Percentiles rank a stretch among this genome's conserved stretches.
These are phyloP conservation scores for Kodamaea lidongshanica DNA, from an alignment of 805 yeast genomes.

Conservation along the genomic window DNA sequence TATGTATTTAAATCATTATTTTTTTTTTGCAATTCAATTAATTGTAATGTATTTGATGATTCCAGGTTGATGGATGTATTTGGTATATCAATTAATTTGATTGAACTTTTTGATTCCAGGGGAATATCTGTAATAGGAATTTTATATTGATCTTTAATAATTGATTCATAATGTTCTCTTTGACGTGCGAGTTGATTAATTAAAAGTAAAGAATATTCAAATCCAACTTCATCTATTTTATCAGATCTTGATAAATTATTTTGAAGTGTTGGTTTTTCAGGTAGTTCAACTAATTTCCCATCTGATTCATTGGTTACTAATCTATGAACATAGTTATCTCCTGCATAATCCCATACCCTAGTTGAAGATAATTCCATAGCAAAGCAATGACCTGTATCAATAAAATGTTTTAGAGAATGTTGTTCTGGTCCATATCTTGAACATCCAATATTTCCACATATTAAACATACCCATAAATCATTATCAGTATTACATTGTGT, in stretches of 20 bases:
- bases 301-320: conserved; percentile 78
- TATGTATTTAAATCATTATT: conserved; percentile 24
- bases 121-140: too few species aligned
- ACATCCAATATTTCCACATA: conserved; percentile 91
- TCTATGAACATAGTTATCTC: conserved; percentile 85
- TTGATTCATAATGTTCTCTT: conserved; percentile 68
- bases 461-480: conserved; percentile 81
- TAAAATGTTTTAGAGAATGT: conserved; percentile 81
- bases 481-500: conserved; percentile 46
- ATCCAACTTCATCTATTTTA: conserved; percentile 53
- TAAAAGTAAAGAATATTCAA: conserved; percentile 75
- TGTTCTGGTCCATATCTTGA: conserved; percentile 74
- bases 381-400: conserved; percentile 75
- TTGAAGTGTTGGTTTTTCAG: conserved; percentile 27
- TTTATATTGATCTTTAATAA: conserved; percentile 20
- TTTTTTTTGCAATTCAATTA: conserved; percentile 10
- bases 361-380: conserved; percentile 83
- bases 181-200: conserved; percentile 82
- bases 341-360: conserved; percentile 92
- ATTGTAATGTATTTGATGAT: too few species aligned
- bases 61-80: too few species aligned
- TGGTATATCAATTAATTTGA: too few species aligned
- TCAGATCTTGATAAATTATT: conserved; percentile 11
- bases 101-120: too few species aligned
- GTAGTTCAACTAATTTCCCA: conserved; percentile 81